These are phyloP conservation scores for Mycena haematopus DNA, from an alignment of 768 basidiomycete species.

Conservation along the genomic window DNA sequence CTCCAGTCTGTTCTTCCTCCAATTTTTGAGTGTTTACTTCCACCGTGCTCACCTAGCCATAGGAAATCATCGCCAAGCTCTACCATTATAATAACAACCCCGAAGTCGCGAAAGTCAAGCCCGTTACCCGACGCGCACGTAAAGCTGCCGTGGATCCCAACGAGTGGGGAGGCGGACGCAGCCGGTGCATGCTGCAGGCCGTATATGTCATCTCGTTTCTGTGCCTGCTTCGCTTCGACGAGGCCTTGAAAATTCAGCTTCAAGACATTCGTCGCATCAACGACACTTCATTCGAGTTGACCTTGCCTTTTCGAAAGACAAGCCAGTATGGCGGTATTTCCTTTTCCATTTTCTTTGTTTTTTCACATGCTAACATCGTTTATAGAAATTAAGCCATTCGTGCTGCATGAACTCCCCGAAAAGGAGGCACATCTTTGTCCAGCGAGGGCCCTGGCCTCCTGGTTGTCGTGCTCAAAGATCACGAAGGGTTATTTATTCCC, in stretches of 20 bases:
- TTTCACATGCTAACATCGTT: too few relatives aligned
- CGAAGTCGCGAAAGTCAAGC: constrained; percentile 29
- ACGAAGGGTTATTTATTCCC: constrained; percentile 42
- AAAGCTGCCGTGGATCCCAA: constrained; percentile 23
- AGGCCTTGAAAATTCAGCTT: constrained; percentile 41
- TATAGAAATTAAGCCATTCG: constrained; percentile 32
- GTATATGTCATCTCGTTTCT: constrained; percentile 43
- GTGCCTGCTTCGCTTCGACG: constrained; percentile 42
- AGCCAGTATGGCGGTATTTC: too few relatives aligned
- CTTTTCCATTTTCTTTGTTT: too few relatives aligned
- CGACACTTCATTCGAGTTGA: constrained; percentile 28
- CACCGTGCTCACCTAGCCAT: constrained; percentile 16
- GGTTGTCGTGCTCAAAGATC: constrained; percentile 34
- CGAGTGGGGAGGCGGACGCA: constrained; percentile 40
- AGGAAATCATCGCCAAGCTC: constrained; percentile 34
- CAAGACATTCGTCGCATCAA: constrained; percentile 33
- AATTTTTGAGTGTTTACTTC: too few relatives aligned
- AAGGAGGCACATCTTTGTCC: constrained; percentile 42
- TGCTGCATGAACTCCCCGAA: constrained; percentile 32
- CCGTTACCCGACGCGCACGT: constrained; percentile 24
- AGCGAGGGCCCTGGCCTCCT: constrained; percentile 40
- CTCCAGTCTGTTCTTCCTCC: constrained; percentile 19
- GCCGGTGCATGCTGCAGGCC: constrained; percentile 36
- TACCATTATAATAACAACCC: constrained; percentile 35
- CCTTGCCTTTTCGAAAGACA: constrained; percentile 28